Evolutionary conservation across 2,329 filamentous ascomycete genomes (phyloP), one percentile per base, ranked within the genome.

Genomic region (Whalleya microplaca): DNA sequence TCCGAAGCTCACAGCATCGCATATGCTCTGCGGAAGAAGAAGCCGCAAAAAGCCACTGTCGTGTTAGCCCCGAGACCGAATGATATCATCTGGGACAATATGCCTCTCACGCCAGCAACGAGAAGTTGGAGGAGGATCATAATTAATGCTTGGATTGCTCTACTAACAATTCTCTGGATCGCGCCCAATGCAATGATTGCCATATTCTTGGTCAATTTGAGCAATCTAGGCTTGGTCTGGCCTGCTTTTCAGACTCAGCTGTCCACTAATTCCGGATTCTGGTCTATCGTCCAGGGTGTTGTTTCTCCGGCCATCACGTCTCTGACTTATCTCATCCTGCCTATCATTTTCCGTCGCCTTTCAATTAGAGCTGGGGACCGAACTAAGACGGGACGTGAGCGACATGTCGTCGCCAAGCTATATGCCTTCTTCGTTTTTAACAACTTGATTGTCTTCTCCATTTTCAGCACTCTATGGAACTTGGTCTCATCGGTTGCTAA

Each of bases 371-470:
- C 91, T 3, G 95, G 95, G 62, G 94, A 98, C 70, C 83, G 90
- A 63, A 96, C 92, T 46, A 99, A 98, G 76, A 96, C 91, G 0
- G 91, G 91, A 21, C 86, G 95, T 52, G 95, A 99, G 72, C 84
- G 92, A 27, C 94, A 98, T 72, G 95, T 99, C 50, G 83, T 95
- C 56, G 87, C 86, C 61, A 96, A 96, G 73, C 82, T 99, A 2
- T 99, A 96, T 75, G 84, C 90, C 18, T 99, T 99, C 78, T 99
- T 99, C 74, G 85, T 97, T 50, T 92, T 99, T 80, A 99, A 99
- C 83, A 98, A 98, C 70, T 75, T 99, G 53, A 79, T 99, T 64
- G 87, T 98, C 55, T 98, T 98, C 74, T 97, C 93, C 10, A 79
- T 96, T 14, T 98, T 98, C 73, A 91, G 90, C 44, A 87, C 91